Base-by-base conservation (phyloP, 495 filamentous ascomycete genomes). In the Neurospora sp. region DNA sequence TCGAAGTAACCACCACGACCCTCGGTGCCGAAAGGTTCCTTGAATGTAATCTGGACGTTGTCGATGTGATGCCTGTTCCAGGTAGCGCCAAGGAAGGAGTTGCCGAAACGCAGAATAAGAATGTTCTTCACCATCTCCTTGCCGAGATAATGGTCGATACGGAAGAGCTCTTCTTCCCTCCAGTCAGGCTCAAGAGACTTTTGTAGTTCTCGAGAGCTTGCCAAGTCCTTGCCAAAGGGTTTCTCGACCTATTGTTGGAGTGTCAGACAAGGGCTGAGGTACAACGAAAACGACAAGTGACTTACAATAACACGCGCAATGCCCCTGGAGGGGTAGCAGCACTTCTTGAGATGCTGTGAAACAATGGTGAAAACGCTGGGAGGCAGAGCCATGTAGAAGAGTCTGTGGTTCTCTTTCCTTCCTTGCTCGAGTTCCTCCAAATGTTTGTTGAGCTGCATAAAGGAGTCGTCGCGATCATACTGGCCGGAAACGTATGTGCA, bases 41-140 rank as follows among this genome's bases (percentile, higher is more conserved):
- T 99, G 87, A 99, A 99, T 65, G 96, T 92, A 80, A 99, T 98
- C 83, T 94, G 91, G 69, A 99, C 94, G 75, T 98, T 99, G 84
- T 98, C 96, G 85, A 99, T 99, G 86, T 99, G 96, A 82, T 97
- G 94, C 72, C 96, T 90, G 86, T 98, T 98, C 96, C 96, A 99
- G 71, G 96, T 98, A 68, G 96, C 96, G 72, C 94, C 94, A 77
- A 99, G 96, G 88, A 99, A 98, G 78, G 97, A 94, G 84, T 99
- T 99, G 75, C 96, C 96, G 82, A 99, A 99, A 76, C 96, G 89
- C 74, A 99, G 89, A 76, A 99, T 97, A 71, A 99, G 89, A 78
- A 99, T 96, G 82, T 99, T 99, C 89, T 99, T 99, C 72, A 99
- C 96, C 96, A 99, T 99, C 86, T 99, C 96, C 89, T 99, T 99